phyloP scores from a whole-genome alignment of 2,329 filamentous ascomycete species.

The Pseudocercospora ulei region DNA sequence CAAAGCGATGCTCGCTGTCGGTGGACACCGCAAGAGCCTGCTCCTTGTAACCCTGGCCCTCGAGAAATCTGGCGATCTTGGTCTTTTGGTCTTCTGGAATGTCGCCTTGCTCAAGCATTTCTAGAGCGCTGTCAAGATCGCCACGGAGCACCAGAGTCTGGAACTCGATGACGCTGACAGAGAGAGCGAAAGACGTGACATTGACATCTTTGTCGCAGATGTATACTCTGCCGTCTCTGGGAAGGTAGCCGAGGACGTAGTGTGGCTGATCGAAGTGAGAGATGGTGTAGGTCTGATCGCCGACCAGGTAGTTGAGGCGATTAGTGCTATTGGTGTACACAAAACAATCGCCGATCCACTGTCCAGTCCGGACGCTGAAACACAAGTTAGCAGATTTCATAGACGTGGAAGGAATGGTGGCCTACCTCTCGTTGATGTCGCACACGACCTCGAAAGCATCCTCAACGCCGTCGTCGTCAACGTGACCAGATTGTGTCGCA shows the following conservation, averaged over 20 bases:
- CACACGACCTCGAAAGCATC: conserved; percentile 92
- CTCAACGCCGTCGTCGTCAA: conserved; percentile 87
- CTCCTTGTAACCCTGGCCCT: conserved; percentile 95
- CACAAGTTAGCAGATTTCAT: conserved; percentile 23
- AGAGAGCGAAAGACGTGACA: conserved; percentile 81
- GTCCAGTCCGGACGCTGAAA: conserved; percentile 71
- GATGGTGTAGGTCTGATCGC: conserved; percentile 94
- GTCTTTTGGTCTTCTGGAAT: conserved; percentile 92
- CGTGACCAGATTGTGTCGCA: conserved; percentile 68
- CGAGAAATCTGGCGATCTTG: conserved; percentile 94
- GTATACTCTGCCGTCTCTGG: conserved; percentile 90
- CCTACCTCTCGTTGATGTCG: conserved; percentile 68
- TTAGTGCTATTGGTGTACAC: conserved; percentile 97
- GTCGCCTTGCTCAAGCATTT: conserved; percentile 57
- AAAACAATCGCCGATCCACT: conserved; percentile 98
- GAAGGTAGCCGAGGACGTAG: conserved; percentile 92
- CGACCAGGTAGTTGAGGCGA: conserved; percentile 92
- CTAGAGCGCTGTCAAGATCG: conserved; percentile 82
- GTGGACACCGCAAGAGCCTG: conserved; percentile 89
- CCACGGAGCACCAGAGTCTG: conserved; percentile 90
- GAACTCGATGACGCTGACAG: conserved; percentile 87
- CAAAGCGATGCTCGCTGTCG: conserved; percentile 92
- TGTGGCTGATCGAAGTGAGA: conserved; percentile 92
- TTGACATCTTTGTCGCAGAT: conserved; percentile 91
- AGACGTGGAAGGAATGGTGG: conserved; percentile 39